Percentiles rank a stretch among this genome's conserved stretches.
Conservation (phyloP, 2,329 filamentous ascomycete genomes). For the Epichloe sp. region DNA sequence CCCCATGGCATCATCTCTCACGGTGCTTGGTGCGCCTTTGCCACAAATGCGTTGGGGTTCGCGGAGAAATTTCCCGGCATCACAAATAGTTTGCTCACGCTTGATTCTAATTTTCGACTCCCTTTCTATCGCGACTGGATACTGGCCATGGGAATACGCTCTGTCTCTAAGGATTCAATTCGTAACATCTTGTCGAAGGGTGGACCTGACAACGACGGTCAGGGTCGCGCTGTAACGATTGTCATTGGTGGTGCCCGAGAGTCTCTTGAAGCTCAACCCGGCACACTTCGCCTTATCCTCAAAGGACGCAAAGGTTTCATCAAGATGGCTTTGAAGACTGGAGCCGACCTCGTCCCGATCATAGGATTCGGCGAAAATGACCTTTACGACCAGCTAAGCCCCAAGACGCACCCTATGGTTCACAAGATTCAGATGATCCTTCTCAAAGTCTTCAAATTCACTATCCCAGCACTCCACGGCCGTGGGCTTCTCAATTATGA, state of each 20-base stretch:
- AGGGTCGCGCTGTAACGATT: constrained; percentile 93
- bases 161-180: constrained; percentile 84
- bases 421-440: constrained; percentile 72
- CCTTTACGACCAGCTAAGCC: constrained; percentile 79
- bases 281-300: constrained; percentile 63
- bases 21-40: constrained; percentile 87
- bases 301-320: constrained; percentile 82
- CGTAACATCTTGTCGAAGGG: constrained; percentile 76
- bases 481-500: constrained; percentile 96
- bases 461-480: constrained; percentile 79
- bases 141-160: constrained; percentile 74
- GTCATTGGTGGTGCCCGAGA: constrained; percentile 88
- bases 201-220: constrained; percentile 64
- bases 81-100: constrained; percentile 80
- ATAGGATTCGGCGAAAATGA: constrained; percentile 93
- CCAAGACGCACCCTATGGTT: constrained; percentile 62
- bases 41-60: constrained; percentile 81
- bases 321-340: constrained; percentile 80
- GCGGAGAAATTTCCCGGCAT: constrained; percentile 82
- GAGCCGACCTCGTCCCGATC: constrained; percentile 89
- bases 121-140: constrained; percentile 91
- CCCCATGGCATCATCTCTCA: constrained; percentile 92
- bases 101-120: constrained; percentile 92
- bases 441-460: constrained; percentile 83
- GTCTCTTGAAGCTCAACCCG: constrained; percentile 76